phyloP scores from a whole-genome alignment of 192 early-diverging fungal species.

The Phycomyces blakesleeanus region DNA sequence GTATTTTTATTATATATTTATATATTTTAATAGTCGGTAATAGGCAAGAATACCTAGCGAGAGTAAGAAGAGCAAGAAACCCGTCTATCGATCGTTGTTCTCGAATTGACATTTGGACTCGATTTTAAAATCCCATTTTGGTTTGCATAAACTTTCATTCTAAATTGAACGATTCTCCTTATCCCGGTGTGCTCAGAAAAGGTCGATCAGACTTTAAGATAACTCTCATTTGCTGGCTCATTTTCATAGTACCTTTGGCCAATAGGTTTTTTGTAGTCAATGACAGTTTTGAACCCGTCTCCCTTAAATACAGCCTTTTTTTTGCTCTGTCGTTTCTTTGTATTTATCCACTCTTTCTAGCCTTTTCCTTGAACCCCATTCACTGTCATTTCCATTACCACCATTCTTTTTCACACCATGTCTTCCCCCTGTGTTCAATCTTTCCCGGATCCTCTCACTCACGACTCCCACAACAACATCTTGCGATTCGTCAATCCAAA shows the following conservation, averaged over 20 bases:
- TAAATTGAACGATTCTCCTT: conserved; percentile 12
- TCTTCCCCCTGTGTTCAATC: conserved; percentile 24
- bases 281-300: neutral
- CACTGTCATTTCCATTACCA: conserved; percentile 6
- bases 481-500: conserved; percentile 25
- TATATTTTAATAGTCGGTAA: too few species aligned
- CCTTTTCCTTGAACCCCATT: neutral
- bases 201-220: neutral
- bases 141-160: conserved; percentile 11
- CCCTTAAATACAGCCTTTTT: neutral
- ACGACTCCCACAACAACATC: conserved; percentile 16
- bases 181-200: neutral
- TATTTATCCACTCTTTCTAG: conserved; percentile 9
- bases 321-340: conserved; percentile 1
- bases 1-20: too few species aligned
- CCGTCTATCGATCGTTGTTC: neutral
- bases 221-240: conserved; percentile 2
- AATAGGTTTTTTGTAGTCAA: neutral
- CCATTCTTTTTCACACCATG: conserved; percentile 9
- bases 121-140: conserved; percentile 3
- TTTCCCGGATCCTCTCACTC: conserved; percentile 19
- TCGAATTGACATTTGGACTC: conserved; percentile 3
- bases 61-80: neutral
- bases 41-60: too few species aligned
- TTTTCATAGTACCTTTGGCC: neutral